These are phyloP conservation scores for Blastosporella zonata DNA, from an alignment of 1,284 basidiomycete species.

Conservation along the genomic window DNA sequence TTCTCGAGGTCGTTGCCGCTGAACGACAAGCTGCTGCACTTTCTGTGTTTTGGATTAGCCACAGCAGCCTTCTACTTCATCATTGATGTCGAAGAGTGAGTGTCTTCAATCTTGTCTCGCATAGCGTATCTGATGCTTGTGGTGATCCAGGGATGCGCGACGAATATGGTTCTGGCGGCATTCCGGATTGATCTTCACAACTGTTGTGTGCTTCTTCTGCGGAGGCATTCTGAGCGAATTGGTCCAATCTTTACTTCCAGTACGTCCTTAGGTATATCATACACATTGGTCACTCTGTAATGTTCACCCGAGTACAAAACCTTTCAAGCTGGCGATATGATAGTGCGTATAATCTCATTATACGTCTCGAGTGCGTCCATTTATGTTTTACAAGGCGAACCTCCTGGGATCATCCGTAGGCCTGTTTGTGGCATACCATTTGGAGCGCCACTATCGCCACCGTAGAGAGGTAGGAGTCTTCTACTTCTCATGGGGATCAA, in stretches of 20 bases:
- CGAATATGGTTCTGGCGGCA: conserved; percentile 86
- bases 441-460: conserved; percentile 72
- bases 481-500: background rate
- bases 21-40: conserved; percentile 84
- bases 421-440: conserved; percentile 60
- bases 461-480: conserved; percentile 61
- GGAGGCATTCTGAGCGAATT: conserved; percentile 86
- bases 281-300: conserved; percentile 6
- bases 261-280: conserved; percentile 27
- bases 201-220: conserved; percentile 69
- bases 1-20: conserved; percentile 62
- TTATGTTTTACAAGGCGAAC: conserved; percentile 59
- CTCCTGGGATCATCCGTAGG: conserved; percentile 76
- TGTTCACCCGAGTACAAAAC: conserved; percentile 57
- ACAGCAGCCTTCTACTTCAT: conserved; percentile 86
- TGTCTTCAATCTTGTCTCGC: conserved; percentile 9
- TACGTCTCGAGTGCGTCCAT: conserved; percentile 3
- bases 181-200: conserved; percentile 65
- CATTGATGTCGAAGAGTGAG: conserved; percentile 83
- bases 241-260: conserved; percentile 80
- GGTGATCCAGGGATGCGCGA: conserved; percentile 54
- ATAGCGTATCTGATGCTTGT: conserved; percentile 1
- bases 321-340: conserved; percentile 76
- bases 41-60: conserved; percentile 75
- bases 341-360: conserved; percentile 32